A percentile compares a stretch with the other conserved stretches of the same genome.
Evolutionary conservation across 208 protist species (phyloP).

Genomic region (Crithidia brevicula): DNA sequence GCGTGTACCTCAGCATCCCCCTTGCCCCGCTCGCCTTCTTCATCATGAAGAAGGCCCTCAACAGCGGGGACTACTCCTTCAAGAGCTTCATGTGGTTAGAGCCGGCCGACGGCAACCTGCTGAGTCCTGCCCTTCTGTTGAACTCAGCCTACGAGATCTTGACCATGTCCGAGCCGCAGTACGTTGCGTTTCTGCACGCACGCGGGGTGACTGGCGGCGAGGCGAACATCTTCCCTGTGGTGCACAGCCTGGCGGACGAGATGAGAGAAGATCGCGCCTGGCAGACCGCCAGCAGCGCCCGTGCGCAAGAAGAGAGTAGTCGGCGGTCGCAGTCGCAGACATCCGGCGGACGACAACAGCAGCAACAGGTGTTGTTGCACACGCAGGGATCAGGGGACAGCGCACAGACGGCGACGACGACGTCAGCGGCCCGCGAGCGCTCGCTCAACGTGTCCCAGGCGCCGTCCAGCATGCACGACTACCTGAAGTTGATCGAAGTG

Average conservation of each 20-base stretch:
- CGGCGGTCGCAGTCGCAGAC: not conserved
- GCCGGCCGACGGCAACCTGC: constrained; percentile 57
- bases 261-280: constrained; percentile 11
- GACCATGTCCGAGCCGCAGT: constrained; percentile 51
- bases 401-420: not conserved
- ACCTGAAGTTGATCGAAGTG: constrained; percentile 20
- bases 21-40: constrained; percentile 57
- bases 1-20: constrained; percentile 46
- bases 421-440: constrained; percentile 5
- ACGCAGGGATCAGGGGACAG: not conserved
- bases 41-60: constrained; percentile 47
- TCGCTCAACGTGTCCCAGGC: constrained; percentile 8
- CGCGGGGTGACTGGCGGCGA: constrained; percentile 27
- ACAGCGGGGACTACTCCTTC: constrained; percentile 44
- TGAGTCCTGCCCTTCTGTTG: constrained; percentile 40
- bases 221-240: constrained; percentile 37
- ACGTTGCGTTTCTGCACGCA: constrained; percentile 36
- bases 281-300: no score
- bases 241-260: constrained; percentile 28
- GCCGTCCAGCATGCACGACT: not conserved
- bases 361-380: not conserved
- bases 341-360: not conserved
- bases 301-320: no score
- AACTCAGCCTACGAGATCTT: constrained; percentile 49
- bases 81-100: constrained; percentile 48